Base-by-base conservation (phyloP, 768 basidiomycete species). In the Boletus rubropictus region DNA sequence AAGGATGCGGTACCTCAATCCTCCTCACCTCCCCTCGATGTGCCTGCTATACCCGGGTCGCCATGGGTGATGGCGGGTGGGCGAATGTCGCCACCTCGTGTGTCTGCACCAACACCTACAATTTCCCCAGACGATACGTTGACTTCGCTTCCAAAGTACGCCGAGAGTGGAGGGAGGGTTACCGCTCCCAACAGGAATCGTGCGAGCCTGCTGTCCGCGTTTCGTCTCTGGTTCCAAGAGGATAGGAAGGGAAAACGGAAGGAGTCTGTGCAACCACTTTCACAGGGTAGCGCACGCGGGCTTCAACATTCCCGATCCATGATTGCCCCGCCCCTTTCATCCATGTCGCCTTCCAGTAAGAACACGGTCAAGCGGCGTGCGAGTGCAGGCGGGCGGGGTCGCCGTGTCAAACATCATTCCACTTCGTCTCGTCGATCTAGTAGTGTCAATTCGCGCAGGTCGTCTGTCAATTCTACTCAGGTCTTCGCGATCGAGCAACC, bases 191-290 rank as follows among this genome's bases (percentile, higher is more conserved):
- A 76, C 25, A 75, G 84, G 20, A 84, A 86, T 61, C 76, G 86
- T 29, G 87, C 89, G 7, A 91, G 86, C 60, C 63, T 98, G 24
- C 70, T 97, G 40, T 82, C 85, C 3, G 80, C 90, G 6, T 91
- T 98, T 69, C 79, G 89, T 37, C 75, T 84, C 51, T 92, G 94
- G 89, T 95, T 97, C 68, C 81, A 91, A 50, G 92, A 96, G 51
- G 93, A 93, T 53, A 76, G 78, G 54, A 92, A 89, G 61, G 84
- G 90, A 4, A 95, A 94, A 69, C 77, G 87, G 42, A 88, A 87
- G 65, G 82, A 80, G 35, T 41, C 32, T 21, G 34, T 33, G 0
- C 54, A 55, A 33, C 46, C 57, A 20, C 56, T 49, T 42, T 43
- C 42, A 17, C 67, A 54, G 34, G 48, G 49, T 50, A 58, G 42